Conservation (phyloP, 495 filamentous ascomycete species). For the Lophiostoma macrostomum region DNA sequence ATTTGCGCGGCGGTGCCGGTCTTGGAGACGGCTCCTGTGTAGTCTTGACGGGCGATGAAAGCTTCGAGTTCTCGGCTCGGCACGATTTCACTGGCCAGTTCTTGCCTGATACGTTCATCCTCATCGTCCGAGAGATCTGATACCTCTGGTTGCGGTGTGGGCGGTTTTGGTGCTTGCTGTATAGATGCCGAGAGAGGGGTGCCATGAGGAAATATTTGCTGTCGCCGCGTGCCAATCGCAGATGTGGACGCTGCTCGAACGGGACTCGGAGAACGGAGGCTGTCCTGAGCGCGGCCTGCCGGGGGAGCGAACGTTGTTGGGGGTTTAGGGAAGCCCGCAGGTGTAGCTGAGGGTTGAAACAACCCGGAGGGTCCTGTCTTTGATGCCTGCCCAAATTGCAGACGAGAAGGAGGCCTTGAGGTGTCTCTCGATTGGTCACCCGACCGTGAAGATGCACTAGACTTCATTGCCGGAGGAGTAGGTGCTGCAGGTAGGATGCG, state of each 20-base stretch:
- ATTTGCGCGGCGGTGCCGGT: constrained; percentile 71
- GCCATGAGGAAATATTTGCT: neutral
- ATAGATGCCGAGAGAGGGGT: constrained; percentile 30
- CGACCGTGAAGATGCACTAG: constrained; percentile 14
- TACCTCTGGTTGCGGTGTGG: constrained; percentile 27
- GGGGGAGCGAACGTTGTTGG: constrained; percentile 55
- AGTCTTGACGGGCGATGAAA: constrained; percentile 69
- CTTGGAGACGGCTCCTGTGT: constrained; percentile 57
- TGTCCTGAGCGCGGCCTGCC: constrained; percentile 45
- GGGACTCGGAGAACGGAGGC: constrained; percentile 77
- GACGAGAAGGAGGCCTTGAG: constrained; percentile 6
- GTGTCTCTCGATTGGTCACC: constrained; percentile 14
- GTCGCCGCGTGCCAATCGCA: constrained; percentile 40
- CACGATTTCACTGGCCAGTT: constrained; percentile 53
- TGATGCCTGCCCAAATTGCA: constrained; percentile 7
- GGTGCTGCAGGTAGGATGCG: constrained; percentile 24
- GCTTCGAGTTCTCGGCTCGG: constrained; percentile 54
- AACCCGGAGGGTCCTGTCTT: neutral
- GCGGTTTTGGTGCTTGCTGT: constrained; percentile 43
- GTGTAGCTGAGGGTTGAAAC: constrained; percentile 23
- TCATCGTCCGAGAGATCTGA: constrained; percentile 57
- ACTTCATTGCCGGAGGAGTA: constrained; percentile 26
- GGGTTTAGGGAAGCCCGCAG: constrained; percentile 46
- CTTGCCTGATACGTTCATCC: constrained; percentile 58
- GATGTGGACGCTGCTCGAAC: constrained; percentile 52